Percentiles rank a stretch among this genome's conserved stretches.
Conservation (phyloP, 2,329 filamentous ascomycete species). For the Sclerotinia trifoliorum region DNA sequence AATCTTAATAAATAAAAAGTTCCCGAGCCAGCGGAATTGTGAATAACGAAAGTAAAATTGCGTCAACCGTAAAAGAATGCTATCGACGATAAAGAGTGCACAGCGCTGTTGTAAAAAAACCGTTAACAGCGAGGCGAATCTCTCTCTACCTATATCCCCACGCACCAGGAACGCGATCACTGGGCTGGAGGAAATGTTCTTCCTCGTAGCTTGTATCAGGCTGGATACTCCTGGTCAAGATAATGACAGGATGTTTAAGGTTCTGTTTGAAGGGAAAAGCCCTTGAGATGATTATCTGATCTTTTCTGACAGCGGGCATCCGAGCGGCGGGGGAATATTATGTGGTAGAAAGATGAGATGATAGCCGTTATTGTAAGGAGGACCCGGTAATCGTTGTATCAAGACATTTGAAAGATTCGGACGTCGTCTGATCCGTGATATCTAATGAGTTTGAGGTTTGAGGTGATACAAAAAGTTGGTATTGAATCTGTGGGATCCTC, state of each 20-base stretch:
- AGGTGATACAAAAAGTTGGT: background rate
- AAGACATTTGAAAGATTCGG: slow-evolving; percentile 13
- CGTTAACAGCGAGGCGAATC: slow-evolving; percentile 23
- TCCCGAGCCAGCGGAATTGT: slow-evolving; percentile 53
- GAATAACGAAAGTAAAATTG: slow-evolving; percentile 39
- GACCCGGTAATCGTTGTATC: slow-evolving; percentile 12
- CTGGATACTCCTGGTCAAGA: slow-evolving; percentile 39
- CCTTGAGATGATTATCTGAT: slow-evolving; percentile 52
- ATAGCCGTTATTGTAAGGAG: background rate
- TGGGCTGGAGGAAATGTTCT: slow-evolving; percentile 37
- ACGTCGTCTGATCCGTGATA: slow-evolving; percentile 19
- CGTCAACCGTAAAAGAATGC: slow-evolving; percentile 47
- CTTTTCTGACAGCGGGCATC: slow-evolving; percentile 55
- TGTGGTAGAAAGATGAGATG: slow-evolving; percentile 14
- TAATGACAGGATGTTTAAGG: slow-evolving; percentile 39
- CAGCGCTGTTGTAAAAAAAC: slow-evolving; percentile 39
- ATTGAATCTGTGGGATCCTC: slow-evolving; percentile 15
- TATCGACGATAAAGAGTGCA: slow-evolving; percentile 53
- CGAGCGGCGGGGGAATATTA: slow-evolving; percentile 42
- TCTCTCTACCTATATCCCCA: slow-evolving; percentile 43
- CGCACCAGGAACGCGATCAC: slow-evolving; percentile 32
- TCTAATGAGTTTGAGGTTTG: slow-evolving; percentile 17
- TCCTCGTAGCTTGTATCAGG: slow-evolving; percentile 42
- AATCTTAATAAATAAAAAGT: slow-evolving; percentile 40
- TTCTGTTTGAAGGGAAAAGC: slow-evolving; percentile 47